Conservation (phyloP, 331 rosid species). For the Cydonia oblonga region DNA sequence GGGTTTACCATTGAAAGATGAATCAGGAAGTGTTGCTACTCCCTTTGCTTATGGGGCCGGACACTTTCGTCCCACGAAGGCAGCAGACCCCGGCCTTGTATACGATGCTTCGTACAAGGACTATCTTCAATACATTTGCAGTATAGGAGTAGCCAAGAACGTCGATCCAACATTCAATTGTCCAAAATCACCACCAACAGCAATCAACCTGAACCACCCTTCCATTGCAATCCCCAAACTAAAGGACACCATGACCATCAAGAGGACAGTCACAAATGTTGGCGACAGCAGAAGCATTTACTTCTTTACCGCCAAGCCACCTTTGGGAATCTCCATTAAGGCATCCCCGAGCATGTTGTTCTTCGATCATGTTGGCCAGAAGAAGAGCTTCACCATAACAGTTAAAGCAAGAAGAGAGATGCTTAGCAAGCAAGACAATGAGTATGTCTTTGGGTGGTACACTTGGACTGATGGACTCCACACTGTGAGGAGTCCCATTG, state of each 20-base stretch:
- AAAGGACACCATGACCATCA: conserved; percentile 23
- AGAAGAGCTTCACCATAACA: conserved; percentile 46
- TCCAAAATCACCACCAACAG: conserved; percentile 29
- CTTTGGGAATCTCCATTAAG: conserved; percentile 36
- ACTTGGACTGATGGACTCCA: conserved; percentile 41
- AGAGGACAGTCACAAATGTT: conserved; percentile 74
- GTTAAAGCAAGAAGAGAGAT: conserved; percentile 27
- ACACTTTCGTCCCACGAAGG: conserved; percentile 56
- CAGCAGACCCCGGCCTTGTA: conserved; percentile 77
- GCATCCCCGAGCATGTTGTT: conserved; percentile 47
- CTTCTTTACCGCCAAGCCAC: conserved; percentile 41
- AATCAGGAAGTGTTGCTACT: conserved; percentile 39
- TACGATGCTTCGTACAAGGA: conserved; percentile 70
- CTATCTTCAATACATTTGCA: conserved; percentile 60
- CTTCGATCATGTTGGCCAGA: conserved; percentile 48
- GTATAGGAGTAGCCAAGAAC: conserved; percentile 24
- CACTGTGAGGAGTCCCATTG: conserved; percentile 60
- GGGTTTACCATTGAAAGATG: conserved; percentile 49
- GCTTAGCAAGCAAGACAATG: conserved; percentile 1
- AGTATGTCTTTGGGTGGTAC: conserved; percentile 72
- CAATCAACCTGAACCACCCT: conserved; percentile 69
- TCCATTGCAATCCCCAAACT: conserved; percentile 61
- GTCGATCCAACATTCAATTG: conserved; percentile 32
- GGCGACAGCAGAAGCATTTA: conserved; percentile 42
- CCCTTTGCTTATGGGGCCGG: conserved; percentile 87